These are phyloP conservation scores for Typha latifolia DNA, from an alignment of 176 grass and related monocot genomes.

Conservation along the genomic window DNA sequence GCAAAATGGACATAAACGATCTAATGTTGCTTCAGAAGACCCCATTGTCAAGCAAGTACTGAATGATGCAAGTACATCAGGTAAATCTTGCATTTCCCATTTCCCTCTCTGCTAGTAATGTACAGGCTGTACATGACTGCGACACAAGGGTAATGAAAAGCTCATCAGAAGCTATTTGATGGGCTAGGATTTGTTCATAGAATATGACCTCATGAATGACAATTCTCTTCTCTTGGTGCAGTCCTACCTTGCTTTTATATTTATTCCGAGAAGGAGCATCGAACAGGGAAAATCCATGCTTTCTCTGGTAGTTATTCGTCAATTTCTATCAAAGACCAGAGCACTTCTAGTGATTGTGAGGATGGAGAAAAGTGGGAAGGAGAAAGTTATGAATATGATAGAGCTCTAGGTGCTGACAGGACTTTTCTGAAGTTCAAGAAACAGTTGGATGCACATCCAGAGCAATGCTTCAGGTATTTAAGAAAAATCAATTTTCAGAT, in stretches of 20 bases:
- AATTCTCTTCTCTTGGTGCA: slow-evolving; percentile 22
- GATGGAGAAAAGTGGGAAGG: slow-evolving; percentile 70
- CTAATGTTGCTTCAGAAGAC: slow-evolving; percentile 21
- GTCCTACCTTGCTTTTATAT: slow-evolving; percentile 94
- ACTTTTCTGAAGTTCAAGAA: slow-evolving; percentile 96
- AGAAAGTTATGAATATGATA: slow-evolving; percentile 86
- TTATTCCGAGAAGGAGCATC: slow-evolving; percentile 48
- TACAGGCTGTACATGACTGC: no score
- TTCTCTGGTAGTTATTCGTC: slow-evolving; percentile 27
- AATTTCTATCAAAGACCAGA: slow-evolving; percentile 30
- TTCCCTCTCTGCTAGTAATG: background rate
- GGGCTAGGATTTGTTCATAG: no score
- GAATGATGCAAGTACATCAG: slow-evolving; percentile 30
- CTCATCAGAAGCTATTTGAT: no score
- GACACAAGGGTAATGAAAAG: no score
- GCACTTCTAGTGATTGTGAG: slow-evolving; percentile 30
- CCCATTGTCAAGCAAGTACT: slow-evolving; percentile 25
- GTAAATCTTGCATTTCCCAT: slow-evolving; percentile 18
- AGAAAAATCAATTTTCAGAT: background rate
- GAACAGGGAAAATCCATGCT: slow-evolving; percentile 1
- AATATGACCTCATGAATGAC: background rate
- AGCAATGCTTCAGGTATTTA: slow-evolving; percentile 81
- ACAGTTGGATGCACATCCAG: slow-evolving; percentile 68
- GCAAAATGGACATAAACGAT: slow-evolving; percentile 37
- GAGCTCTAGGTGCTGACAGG: slow-evolving; percentile 65